Evolutionary conservation across 2,329 filamentous ascomycete genomes (phyloP).

Genomic region (Emericellopsis cladophorae): DNA sequence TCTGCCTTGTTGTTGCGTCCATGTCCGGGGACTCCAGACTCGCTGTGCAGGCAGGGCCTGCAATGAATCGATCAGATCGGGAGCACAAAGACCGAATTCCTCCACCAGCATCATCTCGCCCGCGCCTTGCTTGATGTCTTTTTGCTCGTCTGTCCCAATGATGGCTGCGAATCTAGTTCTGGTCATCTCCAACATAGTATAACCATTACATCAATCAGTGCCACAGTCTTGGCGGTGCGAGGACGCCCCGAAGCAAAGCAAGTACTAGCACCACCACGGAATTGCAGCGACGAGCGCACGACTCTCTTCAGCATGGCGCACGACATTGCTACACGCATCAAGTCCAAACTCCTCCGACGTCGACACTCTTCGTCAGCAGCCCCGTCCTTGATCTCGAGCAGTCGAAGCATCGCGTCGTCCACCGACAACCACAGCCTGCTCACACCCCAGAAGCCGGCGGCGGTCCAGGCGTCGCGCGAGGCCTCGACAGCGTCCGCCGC

Average conservation of each 20-base stretch:
- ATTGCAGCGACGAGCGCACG: background rate
- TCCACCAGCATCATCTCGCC: too few relatives aligned
- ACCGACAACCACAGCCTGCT: background rate
- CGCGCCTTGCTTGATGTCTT: too few relatives aligned
- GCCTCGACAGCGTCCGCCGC: background rate
- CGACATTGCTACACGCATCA: conserved; percentile 4
- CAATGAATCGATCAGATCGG: too few relatives aligned
- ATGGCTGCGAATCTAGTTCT: too few relatives aligned
- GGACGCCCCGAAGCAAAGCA: too few relatives aligned
- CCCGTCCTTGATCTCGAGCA: conserved; percentile 4
- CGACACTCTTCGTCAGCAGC: conserved; percentile 3
- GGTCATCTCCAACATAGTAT: too few relatives aligned
- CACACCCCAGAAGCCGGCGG: background rate
- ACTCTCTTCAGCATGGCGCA: conserved; percentile 12
- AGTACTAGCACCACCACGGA: too few relatives aligned
- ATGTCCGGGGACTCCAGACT: conserved; percentile 7
- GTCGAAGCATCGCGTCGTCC: conserved; percentile 4
- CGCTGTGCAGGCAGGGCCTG: too few relatives aligned
- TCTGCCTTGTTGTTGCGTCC: conserved; percentile 5
- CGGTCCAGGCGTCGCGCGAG: background rate
- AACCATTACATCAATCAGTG: too few relatives aligned
- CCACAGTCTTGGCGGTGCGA: too few relatives aligned
- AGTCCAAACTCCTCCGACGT: conserved; percentile 4
- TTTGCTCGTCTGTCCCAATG: too few relatives aligned
- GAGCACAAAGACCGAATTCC: too few relatives aligned